Evolutionary conservation across 345 rosid genomes (phyloP).

Genomic region (Aurinia saxatilis): DNA sequence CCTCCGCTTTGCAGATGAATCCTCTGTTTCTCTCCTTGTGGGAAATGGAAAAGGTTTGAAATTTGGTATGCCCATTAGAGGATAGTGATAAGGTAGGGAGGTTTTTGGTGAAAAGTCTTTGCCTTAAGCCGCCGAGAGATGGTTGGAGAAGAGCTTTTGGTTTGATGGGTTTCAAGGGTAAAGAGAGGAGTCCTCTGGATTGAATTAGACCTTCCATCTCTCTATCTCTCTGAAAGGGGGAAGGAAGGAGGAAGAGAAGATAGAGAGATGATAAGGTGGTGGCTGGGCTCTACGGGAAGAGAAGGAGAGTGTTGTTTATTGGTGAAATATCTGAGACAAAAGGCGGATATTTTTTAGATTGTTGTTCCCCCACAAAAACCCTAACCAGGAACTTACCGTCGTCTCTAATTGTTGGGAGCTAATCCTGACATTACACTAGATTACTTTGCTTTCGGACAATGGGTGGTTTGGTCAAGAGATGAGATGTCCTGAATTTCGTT

Average conservation of each 20-base stretch:
- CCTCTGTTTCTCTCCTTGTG: constrained; percentile 43
- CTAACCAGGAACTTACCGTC: too few relatives aligned
- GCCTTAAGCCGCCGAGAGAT: constrained; percentile 67
- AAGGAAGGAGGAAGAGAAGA: too few relatives aligned
- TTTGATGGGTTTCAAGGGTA: constrained; percentile 57
- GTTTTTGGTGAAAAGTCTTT: constrained; percentile 49
- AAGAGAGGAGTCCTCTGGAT: constrained; percentile 66
- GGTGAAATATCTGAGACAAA: too few relatives aligned
- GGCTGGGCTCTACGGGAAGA: too few relatives aligned
- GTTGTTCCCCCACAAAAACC: too few relatives aligned
- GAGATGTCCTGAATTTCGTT: too few relatives aligned
- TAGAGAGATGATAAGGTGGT: constrained; percentile 30
- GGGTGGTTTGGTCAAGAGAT: too few relatives aligned
- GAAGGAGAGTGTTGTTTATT: too few relatives aligned
- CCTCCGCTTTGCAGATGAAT: constrained; percentile 77
- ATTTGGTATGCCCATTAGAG: constrained; percentile 38
- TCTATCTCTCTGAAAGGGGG: constrained; percentile 28
- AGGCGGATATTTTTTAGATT: too few relatives aligned
- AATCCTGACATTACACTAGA: too few relatives aligned
- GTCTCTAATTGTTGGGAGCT: too few relatives aligned
- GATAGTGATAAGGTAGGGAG: constrained; percentile 52
- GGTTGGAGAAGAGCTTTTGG: constrained; percentile 38
- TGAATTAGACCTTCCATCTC: constrained; percentile 76
- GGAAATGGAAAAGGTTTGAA: constrained; percentile 28
- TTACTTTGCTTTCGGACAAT: too few relatives aligned